Percentiles rank a stretch among this genome's conserved stretches.
These are phyloP conservation scores for Pleoardoris graminearum DNA, from an alignment of 2,329 filamentous ascomycete genomes.

Conservation along the genomic window DNA sequence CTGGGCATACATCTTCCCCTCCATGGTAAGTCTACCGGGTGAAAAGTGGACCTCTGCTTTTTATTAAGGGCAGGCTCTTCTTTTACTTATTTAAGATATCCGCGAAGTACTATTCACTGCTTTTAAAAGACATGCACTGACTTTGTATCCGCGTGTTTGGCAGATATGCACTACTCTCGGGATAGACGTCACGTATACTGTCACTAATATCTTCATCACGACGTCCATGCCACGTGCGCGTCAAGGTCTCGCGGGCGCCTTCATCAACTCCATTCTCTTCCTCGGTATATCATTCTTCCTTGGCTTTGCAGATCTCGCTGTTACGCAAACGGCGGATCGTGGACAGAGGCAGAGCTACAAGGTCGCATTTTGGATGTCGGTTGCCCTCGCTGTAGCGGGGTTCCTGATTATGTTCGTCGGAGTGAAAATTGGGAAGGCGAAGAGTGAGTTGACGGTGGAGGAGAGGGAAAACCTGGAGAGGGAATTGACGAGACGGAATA, in stretches of 20 bases:
- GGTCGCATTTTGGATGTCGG: conserved; percentile 44
- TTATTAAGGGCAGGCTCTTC: too few relatives aligned
- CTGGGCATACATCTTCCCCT: conserved; percentile 45
- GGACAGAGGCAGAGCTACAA: conserved; percentile 42
- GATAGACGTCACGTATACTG: conserved; percentile 45
- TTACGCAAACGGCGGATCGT: conserved; percentile 35
- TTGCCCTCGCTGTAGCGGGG: conserved; percentile 31
- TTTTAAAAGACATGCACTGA: too few relatives aligned
- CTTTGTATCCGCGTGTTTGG: too few relatives aligned
- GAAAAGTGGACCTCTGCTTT: too few relatives aligned
- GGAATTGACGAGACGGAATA: conserved; percentile 29
- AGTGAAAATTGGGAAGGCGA: conserved; percentile 44
- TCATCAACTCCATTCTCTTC: conserved; percentile 43
- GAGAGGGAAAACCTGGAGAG: conserved; percentile 37
- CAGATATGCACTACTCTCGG: conserved; percentile 48
- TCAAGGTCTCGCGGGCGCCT: conserved; percentile 42
- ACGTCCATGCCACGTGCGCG: conserved; percentile 39
- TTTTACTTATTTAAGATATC: too few relatives aligned
- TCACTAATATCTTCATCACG: conserved; percentile 45
- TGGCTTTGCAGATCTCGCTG: conserved; percentile 42
- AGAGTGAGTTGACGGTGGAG: conserved; percentile 40
- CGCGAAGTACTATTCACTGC: too few relatives aligned
- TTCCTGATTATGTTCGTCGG: conserved; percentile 42
- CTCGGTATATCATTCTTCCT: conserved; percentile 44
- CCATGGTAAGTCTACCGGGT: too few relatives aligned